Percentiles rank a stretch among this genome's conserved stretches.
These are phyloP conservation scores for Podospora didyma DNA, from an alignment of 495 filamentous ascomycete species.

Conservation along the genomic window DNA sequence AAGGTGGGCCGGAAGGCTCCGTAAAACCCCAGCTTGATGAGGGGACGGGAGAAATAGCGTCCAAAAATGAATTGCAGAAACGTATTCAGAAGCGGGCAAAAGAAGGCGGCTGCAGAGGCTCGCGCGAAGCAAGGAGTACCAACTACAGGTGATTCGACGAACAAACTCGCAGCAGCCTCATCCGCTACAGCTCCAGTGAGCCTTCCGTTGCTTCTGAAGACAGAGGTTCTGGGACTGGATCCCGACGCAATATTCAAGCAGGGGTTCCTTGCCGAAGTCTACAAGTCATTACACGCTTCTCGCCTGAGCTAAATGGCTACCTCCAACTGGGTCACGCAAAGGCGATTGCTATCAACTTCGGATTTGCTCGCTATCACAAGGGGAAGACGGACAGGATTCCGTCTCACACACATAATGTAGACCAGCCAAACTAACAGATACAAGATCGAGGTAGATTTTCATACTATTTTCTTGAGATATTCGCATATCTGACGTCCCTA, in stretches of 20 bases:
- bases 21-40: too few relatives aligned
- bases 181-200: too few relatives aligned
- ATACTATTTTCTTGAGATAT: slow-evolving; percentile 73
- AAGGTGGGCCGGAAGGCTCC: too few relatives aligned
- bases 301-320: slow-evolving; percentile 81
- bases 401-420: slow-evolving; percentile 63
- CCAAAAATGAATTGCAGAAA: too few relatives aligned
- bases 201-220: too few relatives aligned
- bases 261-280: slow-evolving; percentile 78
- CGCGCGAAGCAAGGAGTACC: too few relatives aligned
- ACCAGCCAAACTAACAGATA: too few relatives aligned
- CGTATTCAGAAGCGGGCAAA: too few relatives aligned
- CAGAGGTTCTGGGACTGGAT: slow-evolving; percentile 38
- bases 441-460: slow-evolving; percentile 68
- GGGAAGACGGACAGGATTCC: slow-evolving; percentile 83
- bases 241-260: slow-evolving; percentile 75
- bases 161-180: too few relatives aligned
- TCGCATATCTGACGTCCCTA: slow-evolving; percentile 78
- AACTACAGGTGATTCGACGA: too few relatives aligned
- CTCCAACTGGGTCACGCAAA: slow-evolving; percentile 92
- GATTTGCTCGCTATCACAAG: slow-evolving; percentile 77
- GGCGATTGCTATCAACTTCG: slow-evolving; percentile 96
- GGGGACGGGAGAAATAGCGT: too few relatives aligned
- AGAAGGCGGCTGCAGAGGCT: too few relatives aligned
- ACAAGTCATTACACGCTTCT: slow-evolving; percentile 81